These are phyloP conservation scores for Boletus tylopilopsis DNA, from an alignment of 768 basidiomycete species.

Conservation along the genomic window DNA sequence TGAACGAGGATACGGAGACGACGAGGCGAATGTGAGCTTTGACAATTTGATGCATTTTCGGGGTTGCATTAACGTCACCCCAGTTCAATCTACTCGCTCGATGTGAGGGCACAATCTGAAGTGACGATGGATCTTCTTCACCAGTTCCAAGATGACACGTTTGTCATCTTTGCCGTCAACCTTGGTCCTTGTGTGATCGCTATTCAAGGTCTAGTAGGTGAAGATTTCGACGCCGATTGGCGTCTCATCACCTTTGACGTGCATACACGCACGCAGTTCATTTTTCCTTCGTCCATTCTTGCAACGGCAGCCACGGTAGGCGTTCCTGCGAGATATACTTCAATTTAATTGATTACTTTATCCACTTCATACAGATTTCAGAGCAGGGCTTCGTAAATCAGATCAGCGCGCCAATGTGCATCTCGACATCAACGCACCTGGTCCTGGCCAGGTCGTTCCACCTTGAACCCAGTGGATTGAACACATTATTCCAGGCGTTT, in stretches of 20 bases:
- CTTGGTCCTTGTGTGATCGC: not conserved
- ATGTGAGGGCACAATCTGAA: not conserved
- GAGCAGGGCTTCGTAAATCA: not conserved
- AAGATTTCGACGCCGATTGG: not conserved
- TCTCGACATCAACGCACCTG: not conserved
- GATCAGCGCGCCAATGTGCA: not conserved
- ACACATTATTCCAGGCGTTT: not conserved
- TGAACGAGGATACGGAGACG: not conserved
- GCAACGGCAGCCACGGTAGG: not conserved
- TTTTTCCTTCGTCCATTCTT: not conserved
- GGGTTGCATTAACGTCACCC: not conserved
- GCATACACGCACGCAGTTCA: not conserved
- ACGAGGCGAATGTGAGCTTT: constrained; percentile 4
- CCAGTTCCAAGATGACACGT: constrained; percentile 5
- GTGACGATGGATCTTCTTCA: constrained; percentile 11
- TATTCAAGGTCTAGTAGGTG: not conserved
- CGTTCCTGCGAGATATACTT: not conserved
- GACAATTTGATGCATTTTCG: not conserved
- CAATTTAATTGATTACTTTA: not conserved
- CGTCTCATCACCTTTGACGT: not conserved
- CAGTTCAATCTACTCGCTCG: constrained; percentile 9
- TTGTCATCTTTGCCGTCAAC: not conserved
- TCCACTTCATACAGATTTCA: not conserved
- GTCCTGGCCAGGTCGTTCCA: not conserved
- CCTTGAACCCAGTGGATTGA: not conserved